These are phyloP conservation scores for Lavandula angustifolia DNA, from an alignment of 257 asterid genomes.

Conservation along the genomic window DNA sequence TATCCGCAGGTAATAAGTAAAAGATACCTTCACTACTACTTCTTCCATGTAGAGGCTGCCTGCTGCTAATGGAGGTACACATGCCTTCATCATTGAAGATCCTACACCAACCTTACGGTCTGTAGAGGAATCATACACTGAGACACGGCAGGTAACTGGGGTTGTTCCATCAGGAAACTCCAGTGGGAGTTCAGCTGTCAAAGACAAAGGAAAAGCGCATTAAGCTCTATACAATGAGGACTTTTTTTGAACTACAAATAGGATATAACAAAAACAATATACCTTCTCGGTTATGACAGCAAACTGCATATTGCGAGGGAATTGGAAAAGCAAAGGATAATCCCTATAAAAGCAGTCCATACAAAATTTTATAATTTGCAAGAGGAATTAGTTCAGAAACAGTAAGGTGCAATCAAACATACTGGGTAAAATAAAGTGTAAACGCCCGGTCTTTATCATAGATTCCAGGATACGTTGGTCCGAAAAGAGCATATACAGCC, in stretches of 20 bases:
- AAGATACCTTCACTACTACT: constrained; percentile 66
- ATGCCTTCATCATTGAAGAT: constrained; percentile 69
- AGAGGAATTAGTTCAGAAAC: constrained; percentile 1
- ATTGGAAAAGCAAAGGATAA: constrained; percentile 83
- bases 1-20: background rate
- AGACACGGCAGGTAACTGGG: constrained; percentile 87
- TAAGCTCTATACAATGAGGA: constrained; percentile 19
- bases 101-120: constrained; percentile 86
- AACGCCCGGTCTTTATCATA: constrained; percentile 72
- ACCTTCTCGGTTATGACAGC: constrained; percentile 55
- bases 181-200: constrained; percentile 77
- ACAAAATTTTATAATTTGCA: constrained; percentile 12
- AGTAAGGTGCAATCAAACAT: constrained; percentile 33
- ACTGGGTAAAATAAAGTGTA: constrained; percentile 88
- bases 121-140: constrained; percentile 70
- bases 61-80: constrained; percentile 66
- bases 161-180: constrained; percentile 95
- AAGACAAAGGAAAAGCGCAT: constrained; percentile 3
- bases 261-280: background rate
- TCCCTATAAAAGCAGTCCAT: constrained; percentile 51
- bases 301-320: constrained; percentile 70
- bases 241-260: constrained; percentile 6
- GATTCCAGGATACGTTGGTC: constrained; percentile 87
- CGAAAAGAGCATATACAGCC: constrained; percentile 79
- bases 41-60: constrained; percentile 95